Evolutionary conservation across 2,329 filamentous ascomycete genomes (phyloP), one percentile per base, ranked within the genome.

Genomic region (Colletotrichum neosansevieriae): DNA sequence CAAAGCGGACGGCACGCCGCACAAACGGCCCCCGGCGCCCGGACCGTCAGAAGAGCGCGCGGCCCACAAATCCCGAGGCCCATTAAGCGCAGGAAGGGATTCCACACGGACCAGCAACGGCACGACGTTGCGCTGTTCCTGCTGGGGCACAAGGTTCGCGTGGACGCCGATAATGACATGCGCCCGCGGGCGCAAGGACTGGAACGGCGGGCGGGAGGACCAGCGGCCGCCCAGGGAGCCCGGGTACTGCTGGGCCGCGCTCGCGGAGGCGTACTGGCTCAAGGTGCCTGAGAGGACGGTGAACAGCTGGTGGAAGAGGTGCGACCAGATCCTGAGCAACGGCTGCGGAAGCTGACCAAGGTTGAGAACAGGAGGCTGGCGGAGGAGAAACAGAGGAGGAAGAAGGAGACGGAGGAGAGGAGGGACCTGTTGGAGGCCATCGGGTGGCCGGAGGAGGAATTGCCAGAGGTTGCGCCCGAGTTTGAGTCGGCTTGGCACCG

Each of bases 261-360:
- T 60, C 17, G n/a, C 6, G 10, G 47, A 61, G 57, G 58, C 63
- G 13, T 49, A 61, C 13, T 54, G 63, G 47, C 61, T 61, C 49
- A 61, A 61, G 63, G 19, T 61, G 12, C 56, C 63, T 13, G 63
- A 61, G 62, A n/a, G 54, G 11, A 65, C 47, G n/a, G 49, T 65
- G 9, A 38, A 49, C 32, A 49, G 63, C 40, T 66, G 40, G 56
- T 66, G 57, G 57, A 53, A 54, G 38, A 38, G 49, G 19, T 38
- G 56, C 38, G 47, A 47, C 38, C 38, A n/a, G 40, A 54, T 54
- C 29, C 32, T 66, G n/a, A 47, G 38, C 38, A 38, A 38, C 38
- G 63, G 0, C 38, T 42, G 47, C 40, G 38, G 29, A 66, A 21
- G 58, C 19, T 50, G 32, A 58, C 42, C 40, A 50, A 47, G 19